Conservation (phyloP, 148 eudicot genomes). For the Arbutus unedo region DNA sequence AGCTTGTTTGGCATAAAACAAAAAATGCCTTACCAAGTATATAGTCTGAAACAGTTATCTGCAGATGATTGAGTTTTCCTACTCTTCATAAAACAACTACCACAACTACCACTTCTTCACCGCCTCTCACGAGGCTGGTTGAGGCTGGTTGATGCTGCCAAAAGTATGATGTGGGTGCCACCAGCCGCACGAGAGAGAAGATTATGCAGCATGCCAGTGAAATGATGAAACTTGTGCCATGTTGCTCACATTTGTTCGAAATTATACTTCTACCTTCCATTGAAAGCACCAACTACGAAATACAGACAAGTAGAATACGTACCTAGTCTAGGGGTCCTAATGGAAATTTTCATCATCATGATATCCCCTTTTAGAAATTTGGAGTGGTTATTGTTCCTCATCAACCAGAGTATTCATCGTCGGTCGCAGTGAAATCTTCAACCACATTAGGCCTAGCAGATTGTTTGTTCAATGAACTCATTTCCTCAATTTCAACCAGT, state of each 20-base stretch:
- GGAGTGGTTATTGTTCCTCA: not conserved
- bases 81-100: not conserved
- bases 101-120: not conserved
- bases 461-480: conserved; percentile 45
- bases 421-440: conserved; percentile 74
- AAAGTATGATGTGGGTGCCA: not conserved
- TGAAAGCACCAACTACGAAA: not conserved
- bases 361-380: not conserved
- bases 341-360: not conserved
- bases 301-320: not conserved
- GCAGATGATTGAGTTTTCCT: not conserved
- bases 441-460: conserved; percentile 36
- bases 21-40: not conserved
- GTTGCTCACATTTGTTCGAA: not conserved
- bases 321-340: not conserved
- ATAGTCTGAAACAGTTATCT: not conserved
- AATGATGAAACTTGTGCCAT: not conserved
- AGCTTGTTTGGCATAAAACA: not conserved
- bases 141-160: not conserved
- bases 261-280: not conserved
- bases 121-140: not conserved
- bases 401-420: conserved; percentile 33
- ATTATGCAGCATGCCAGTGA: not conserved
- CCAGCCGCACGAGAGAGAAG: not conserved
- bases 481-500: conserved; percentile 70